These are phyloP conservation scores for Phytophthora capsici DNA, from an alignment of 352 stramenopile genomes.

Conservation along the genomic window DNA sequence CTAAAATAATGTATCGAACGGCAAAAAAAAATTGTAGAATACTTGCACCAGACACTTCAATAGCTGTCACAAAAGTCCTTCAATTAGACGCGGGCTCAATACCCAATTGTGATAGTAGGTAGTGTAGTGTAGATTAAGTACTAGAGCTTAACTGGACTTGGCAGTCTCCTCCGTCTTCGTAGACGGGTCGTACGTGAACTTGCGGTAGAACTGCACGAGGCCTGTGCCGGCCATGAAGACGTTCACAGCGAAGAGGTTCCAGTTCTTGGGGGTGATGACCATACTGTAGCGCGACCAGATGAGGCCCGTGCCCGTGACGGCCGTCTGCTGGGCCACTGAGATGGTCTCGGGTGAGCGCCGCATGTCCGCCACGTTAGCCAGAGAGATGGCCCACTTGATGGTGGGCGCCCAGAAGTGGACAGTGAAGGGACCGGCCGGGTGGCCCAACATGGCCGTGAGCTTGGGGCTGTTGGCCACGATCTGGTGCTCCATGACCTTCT, in stretches of 20 bases:
- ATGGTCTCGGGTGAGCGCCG: constrained; percentile 78
- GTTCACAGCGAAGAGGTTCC: constrained; percentile 92
- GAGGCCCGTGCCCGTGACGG: constrained; percentile 79
- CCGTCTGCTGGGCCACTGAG: constrained; percentile 78
- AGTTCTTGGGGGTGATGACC: constrained; percentile 92
- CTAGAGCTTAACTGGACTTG: constrained; percentile 20
- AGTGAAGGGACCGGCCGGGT: constrained; percentile 90
- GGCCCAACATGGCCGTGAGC: constrained; percentile 61
- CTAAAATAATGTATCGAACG: too few species aligned
- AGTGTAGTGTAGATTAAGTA: constrained; percentile 10
- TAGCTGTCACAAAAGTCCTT: neutral
- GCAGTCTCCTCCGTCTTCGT: constrained; percentile 10
- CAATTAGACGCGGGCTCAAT: constrained; percentile 18
- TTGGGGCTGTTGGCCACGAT: constrained; percentile 77
- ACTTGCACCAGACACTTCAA: too few species aligned
- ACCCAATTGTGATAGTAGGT: neutral
- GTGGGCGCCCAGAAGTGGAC: constrained; percentile 92
- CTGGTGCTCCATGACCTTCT: constrained; percentile 75
- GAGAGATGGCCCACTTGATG: constrained; percentile 90
- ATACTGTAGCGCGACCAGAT: constrained; percentile 92
- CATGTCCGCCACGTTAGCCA: constrained; percentile 91
- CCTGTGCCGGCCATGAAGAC: constrained; percentile 90
- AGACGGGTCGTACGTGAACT: constrained; percentile 41
- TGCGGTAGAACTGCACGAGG: constrained; percentile 62
- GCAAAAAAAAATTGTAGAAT: too few species aligned